phyloP scores from a whole-genome alignment of 768 basidiomycete genomes.

The Termitomyces sp. region DNA sequence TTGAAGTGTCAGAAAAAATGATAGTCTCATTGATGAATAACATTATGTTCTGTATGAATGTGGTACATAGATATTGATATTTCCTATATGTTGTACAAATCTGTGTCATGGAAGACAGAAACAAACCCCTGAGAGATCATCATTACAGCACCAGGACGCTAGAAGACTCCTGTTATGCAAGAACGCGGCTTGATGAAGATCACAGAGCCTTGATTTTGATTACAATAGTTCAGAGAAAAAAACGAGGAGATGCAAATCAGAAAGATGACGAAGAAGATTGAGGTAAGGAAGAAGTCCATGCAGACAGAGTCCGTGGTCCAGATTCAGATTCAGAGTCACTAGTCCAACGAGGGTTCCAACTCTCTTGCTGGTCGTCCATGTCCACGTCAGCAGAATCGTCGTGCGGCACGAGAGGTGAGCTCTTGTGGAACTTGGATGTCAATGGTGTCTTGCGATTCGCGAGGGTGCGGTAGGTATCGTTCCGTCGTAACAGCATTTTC shows the following conservation, averaged over 20 bases:
- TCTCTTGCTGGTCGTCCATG: background rate
- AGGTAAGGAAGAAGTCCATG: constrained; percentile 2
- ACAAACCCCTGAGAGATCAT: background rate
- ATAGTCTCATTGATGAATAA: background rate
- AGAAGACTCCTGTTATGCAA: background rate
- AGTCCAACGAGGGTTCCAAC: background rate
- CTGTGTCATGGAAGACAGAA: background rate
- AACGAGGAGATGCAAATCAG: background rate
- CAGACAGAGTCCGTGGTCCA: constrained; percentile 5
- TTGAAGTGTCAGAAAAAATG: background rate
- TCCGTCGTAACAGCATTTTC: constrained; percentile 32
- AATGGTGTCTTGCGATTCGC: constrained; percentile 14
- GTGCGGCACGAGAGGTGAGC: constrained; percentile 7
- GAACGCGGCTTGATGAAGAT: background rate
- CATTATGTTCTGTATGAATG: background rate
- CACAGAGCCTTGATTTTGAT: background rate
- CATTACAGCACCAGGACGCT: background rate
- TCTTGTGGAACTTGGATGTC: constrained; percentile 3
- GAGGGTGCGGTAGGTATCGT: constrained; percentile 16
- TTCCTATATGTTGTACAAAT: background rate
- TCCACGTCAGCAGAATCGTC: background rate
- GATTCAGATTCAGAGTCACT: background rate
- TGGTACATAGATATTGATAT: constrained; percentile 1
- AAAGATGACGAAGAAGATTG: background rate
- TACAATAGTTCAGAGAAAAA: constrained; percentile 2